Base-by-base conservation (phyloP, 495 filamentous ascomycete genomes). In the Penicillium coffeae region DNA sequence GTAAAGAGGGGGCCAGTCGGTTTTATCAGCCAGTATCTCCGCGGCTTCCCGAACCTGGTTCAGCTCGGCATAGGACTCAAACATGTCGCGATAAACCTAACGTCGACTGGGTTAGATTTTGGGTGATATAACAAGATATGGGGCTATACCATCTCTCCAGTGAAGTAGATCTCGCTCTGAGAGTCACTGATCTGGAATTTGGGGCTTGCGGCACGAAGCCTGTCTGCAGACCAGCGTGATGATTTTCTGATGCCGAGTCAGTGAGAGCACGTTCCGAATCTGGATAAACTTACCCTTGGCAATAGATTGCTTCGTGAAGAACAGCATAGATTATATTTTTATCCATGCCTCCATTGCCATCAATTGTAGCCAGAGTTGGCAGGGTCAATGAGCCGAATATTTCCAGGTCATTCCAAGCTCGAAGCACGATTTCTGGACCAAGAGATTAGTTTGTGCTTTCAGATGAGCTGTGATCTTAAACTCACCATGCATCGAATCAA, bases 231-330 rank as follows among this genome's bases (percentile, higher is more conserved):
- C 85, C 85, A 88, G 30, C 75, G 73, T 0, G 84, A 78, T 8
- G 83, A 61, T 57, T 71, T 50, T 21, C 77, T 78, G 34, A 45
- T 47, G 35, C 12, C 12, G 32, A 18, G 32, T 70, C 48, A 68
- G 58, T 36, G 37, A 42, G 34, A 8, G 13, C n/a, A 1, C 13
- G 21, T 33, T 35, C 16, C 9, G 32, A 45, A 8, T n/a, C 12
- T 13, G 15, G 1, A 6, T n/a, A n/a, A 14, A 10, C 66, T 60
- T 59, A 76, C 77, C 71, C 71, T 59, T 79, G 79, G 60, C 85
- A 90, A 70, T 96, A 97, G 48, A 86, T 80, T 3, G 87, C 71
- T 63, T 97, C 93, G 50, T 97, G 92, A 1, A 94, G 68, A 21
- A 96, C 68, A 16, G 89, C 84, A 60, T 96, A 97, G 47, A 96